A percentile compares a stretch with the other conserved stretches of the same genome.
Evolutionary conservation across 2,329 filamentous ascomycete genomes (phyloP).

Genomic region (Cercospora sesami): DNA sequence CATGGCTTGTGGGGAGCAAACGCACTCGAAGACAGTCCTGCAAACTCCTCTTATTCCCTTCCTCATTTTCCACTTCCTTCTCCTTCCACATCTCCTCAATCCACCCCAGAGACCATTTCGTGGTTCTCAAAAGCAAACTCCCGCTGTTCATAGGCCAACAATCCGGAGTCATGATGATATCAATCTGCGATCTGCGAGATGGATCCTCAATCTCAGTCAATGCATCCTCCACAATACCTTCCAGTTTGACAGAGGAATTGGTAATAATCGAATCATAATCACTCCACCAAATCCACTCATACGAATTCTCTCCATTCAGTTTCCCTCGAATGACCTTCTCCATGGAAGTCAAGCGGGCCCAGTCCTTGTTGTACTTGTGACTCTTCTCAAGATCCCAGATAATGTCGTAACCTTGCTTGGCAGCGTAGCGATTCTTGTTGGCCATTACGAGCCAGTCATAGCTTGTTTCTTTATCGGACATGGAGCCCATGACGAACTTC

Average conservation of each 20-base stretch:
- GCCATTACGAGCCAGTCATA: conserved; percentile 21
- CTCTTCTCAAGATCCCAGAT: conserved; percentile 44
- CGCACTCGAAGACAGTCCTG: background rate
- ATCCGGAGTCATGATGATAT: conserved; percentile 43
- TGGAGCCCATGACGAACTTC: conserved; percentile 18
- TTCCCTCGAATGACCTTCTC: background rate
- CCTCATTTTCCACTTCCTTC: conserved; percentile 36
- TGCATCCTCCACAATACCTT: conserved; percentile 40
- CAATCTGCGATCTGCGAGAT: conserved; percentile 33
- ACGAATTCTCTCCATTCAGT: conserved; percentile 1
- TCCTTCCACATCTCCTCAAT: conserved; percentile 35
- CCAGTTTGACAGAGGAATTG: conserved; percentile 41
- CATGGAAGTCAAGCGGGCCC: conserved; percentile 15
- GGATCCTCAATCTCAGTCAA: conserved; percentile 30
- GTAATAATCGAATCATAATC: conserved; percentile 47
- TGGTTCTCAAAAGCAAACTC: conserved; percentile 41
- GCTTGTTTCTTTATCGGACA: conserved; percentile 15
- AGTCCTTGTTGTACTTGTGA: conserved; percentile 37
- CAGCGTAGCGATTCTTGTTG: conserved; percentile 36
- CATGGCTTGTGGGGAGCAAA: background rate
- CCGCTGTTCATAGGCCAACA: conserved; percentile 43
- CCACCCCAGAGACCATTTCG: conserved; percentile 40
- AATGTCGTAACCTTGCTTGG: conserved; percentile 44
- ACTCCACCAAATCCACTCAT: conserved; percentile 48
- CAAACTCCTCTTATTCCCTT: conserved; percentile 31